Evolutionary conservation across 1,284 basidiomycete genomes (phyloP).

Genomic region (Sporisorium reilianum): DNA sequence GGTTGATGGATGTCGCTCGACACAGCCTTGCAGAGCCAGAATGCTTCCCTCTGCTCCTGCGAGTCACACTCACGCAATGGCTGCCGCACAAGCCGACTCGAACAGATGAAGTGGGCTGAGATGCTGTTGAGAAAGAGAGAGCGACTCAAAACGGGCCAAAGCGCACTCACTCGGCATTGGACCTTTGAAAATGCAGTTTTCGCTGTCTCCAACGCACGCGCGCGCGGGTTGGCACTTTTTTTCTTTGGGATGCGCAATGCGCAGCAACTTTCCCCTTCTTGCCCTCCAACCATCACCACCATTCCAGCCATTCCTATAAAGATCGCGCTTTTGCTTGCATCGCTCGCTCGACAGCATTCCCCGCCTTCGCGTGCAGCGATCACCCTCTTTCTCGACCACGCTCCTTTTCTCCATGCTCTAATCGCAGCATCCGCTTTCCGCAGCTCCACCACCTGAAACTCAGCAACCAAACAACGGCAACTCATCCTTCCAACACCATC

Average conservation of each 20-base stretch:
- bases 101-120: background rate
- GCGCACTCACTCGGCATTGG: background rate
- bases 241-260: constrained; percentile 3
- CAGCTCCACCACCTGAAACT: background rate
- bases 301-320: background rate
- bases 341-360: background rate
- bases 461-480: background rate
- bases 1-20: constrained; percentile 3
- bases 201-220: background rate
- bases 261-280: constrained; percentile 1
- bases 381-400: background rate
- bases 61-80: background rate
- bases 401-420: background rate
- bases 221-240: too few species aligned
- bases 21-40: background rate
- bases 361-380: background rate
- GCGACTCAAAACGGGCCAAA: constrained; percentile 3
- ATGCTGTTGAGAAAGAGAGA: background rate
- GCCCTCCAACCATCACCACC: background rate
- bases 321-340: background rate
- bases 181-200: constrained; percentile 29
- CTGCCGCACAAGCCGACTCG: background rate
- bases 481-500: background rate
- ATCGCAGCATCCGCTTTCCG: background rate
- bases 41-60: background rate